Evolutionary conservation across 768 basidiomycete genomes (phyloP), one percentile per base, ranked within the genome.

Genomic region (Tulasnella sp.): DNA sequence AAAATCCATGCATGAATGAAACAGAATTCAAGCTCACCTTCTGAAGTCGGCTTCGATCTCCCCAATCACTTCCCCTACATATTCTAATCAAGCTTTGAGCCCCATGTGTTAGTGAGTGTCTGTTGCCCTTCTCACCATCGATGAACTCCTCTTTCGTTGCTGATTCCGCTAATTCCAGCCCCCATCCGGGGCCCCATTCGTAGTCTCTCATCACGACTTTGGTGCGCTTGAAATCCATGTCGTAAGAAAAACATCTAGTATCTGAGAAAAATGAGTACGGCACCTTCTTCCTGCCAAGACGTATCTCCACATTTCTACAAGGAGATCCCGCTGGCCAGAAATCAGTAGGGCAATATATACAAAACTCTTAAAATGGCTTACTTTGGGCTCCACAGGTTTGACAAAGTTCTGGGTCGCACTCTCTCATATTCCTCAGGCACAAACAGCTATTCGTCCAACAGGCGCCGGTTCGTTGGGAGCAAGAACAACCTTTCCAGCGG

Each of bases 401-500:
- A 77, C 92, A 93, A 11, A 91, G 76, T 42, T 89, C 88, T 2
- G 91, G 90, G 81, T 92, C 90, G 77, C 92, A 93, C 80, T 93
- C 92, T 42, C 88, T 84, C 11, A 83, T 80, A 0, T 85, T 83
- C 29, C 79, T 81, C 70, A 82, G 83, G 80, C 91, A 93, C 11
- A 86, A 85, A 78, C 91, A 93, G 4, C 82, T 82, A 17, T 80
- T 78, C 2, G 82, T 85, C n/a, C 80, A 81, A 82, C 84, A 88
- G 25, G 79, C 79, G 72, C 78, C 81, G 25, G 74, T 77, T 2
- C 80, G 79, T 54, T 77, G 81, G 8, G 31, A 52, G 45, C 90
- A 92, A 11, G 79, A 80, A 79, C 91, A 92, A 2, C 91, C 91
- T 75, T 80, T 81, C 86, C 86, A 88, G 70, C 88, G 85, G 15